Evolutionary conservation across 345 rosid species (phyloP).

Genomic region (Gossypium thurberi): DNA sequence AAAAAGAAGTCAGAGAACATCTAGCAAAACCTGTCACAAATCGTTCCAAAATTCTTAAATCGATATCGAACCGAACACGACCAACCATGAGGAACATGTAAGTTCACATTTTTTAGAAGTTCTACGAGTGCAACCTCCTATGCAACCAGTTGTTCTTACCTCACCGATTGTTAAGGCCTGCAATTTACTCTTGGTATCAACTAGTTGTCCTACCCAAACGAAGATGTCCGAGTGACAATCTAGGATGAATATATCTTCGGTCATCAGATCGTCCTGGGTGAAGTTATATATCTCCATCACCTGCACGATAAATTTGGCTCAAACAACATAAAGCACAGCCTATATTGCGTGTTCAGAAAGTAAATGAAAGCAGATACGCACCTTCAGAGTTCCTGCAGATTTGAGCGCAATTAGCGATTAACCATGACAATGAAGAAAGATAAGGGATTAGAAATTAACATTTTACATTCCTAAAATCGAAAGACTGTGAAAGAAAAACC

Average conservation of each 20-base stretch:
- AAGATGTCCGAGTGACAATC: slow-evolving; percentile 79
- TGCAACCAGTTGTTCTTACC: slow-evolving; percentile 36
- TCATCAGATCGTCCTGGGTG: slow-evolving; percentile 95
- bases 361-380: slow-evolving; percentile 28
- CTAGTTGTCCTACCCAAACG: slow-evolving; percentile 95
- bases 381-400: slow-evolving; percentile 82
- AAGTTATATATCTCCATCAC: slow-evolving; percentile 84
- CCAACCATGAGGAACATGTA: neutral
- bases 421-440: slow-evolving; percentile 21
- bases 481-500: slow-evolving; percentile 3
- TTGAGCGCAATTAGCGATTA: slow-evolving; percentile 19
- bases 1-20: slow-evolving; percentile 10
- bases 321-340: neutral
- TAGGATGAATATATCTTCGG: slow-evolving; percentile 92
- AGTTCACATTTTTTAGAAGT: neutral
- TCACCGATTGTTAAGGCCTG: slow-evolving; percentile 73
- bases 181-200: slow-evolving; percentile 62
- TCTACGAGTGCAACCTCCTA: neutral
- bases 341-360: neutral
- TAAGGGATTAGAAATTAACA: slow-evolving; percentile 15
- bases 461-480: neutral
- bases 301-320: slow-evolving; percentile 36
- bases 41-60: neutral
- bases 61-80: neutral
- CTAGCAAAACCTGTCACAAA: neutral